Evolutionary conservation across 2,329 filamentous ascomycete genomes (phyloP), one percentile per base, ranked within the genome.

Genomic region (Tolypocladium guangdongense): DNA sequence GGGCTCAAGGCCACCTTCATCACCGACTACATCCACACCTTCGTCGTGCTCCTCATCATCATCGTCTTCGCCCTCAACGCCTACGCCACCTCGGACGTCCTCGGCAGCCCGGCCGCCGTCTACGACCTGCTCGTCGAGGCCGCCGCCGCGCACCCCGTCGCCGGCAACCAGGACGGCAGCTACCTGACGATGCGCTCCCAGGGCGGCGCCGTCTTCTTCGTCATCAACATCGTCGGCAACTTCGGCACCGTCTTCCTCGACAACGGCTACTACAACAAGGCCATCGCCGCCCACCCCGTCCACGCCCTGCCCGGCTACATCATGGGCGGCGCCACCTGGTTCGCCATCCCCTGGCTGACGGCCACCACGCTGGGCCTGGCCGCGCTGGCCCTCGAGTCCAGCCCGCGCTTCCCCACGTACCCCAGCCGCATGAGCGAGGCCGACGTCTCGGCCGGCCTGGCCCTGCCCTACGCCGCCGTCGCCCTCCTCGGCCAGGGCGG

Each of bases 191-290:
- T 96, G 90, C 76, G 80, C 16, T 68, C 67, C 1, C 60, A 59
- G 4, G 84, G 92, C 61, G 90, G 90, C 6, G 88, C 82, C 41
- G 88, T 93, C 56, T 95, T 95, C 75, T 95, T 95, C 68, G 83
- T 95, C 38, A 95, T 95, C 71, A 95, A 95, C 69, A 85, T 74
- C 8, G 86, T 91, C 37, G 88, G 88, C 41, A 91, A 91, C 70
- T 93, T 92, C 56, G 86, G 79, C 55, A 90, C 87, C 1, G 88
- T 95, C 4, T 95, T 95, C 73, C 77, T 90, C 46, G 90, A 95
- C 64, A 91, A 91, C 59, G 85, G 87, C 18, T 95, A 95, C 73
- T 95, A 90, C 72, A 93, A 95, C 77, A 95, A 95, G 70, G 90
- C 90, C 18, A 95, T 96, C 62, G 89, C 91, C 7, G 90, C 91